These are phyloP conservation scores for Vanrija sp. DNA, from an alignment of 1,284 basidiomycete genomes.

Conservation along the genomic window DNA sequence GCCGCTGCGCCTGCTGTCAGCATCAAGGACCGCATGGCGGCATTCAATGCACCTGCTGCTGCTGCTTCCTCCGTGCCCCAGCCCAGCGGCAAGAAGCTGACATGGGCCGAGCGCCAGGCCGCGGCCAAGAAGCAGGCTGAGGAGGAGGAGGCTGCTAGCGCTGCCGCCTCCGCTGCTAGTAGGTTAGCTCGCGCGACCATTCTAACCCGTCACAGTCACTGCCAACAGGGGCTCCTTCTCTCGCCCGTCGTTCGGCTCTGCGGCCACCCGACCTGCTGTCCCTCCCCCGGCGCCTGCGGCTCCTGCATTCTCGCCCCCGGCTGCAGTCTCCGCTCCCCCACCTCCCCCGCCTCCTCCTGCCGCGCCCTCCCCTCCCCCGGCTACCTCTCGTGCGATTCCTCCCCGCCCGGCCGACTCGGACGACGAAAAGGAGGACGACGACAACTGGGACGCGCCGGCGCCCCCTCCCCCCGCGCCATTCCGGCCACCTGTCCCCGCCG, in stretches of 20 bases:
- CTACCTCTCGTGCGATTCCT: conserved; percentile 19
- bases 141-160: conserved; percentile 71
- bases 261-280: conserved; percentile 10
- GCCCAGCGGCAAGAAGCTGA: conserved; percentile 63
- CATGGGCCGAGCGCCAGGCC: conserved; percentile 86
- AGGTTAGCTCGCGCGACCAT: background rate
- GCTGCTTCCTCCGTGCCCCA: conserved; percentile 14
- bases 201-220: conserved; percentile 1
- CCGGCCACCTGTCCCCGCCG: conserved; percentile 25
- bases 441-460: conserved; percentile 38
- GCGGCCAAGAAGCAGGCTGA: conserved; percentile 75
- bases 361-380: conserved; percentile 15
- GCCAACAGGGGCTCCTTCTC: conserved; percentile 4
- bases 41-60: conserved; percentile 21
- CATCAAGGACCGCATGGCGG: conserved; percentile 42
- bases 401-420: conserved; percentile 32
- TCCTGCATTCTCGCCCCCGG: conserved; percentile 19
- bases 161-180: conserved; percentile 52
- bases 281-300: conserved; percentile 18
- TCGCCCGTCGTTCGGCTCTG: conserved; percentile 14
- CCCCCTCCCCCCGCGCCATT: conserved; percentile 28
- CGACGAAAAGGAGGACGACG: conserved; percentile 33
- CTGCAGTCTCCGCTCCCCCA: conserved; percentile 36
- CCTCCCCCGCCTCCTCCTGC: conserved; percentile 35
- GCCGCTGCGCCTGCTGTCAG: conserved; percentile 28